phyloP scores from a whole-genome alignment of 2,329 filamentous ascomycete species.

The Fusarium poae region DNA sequence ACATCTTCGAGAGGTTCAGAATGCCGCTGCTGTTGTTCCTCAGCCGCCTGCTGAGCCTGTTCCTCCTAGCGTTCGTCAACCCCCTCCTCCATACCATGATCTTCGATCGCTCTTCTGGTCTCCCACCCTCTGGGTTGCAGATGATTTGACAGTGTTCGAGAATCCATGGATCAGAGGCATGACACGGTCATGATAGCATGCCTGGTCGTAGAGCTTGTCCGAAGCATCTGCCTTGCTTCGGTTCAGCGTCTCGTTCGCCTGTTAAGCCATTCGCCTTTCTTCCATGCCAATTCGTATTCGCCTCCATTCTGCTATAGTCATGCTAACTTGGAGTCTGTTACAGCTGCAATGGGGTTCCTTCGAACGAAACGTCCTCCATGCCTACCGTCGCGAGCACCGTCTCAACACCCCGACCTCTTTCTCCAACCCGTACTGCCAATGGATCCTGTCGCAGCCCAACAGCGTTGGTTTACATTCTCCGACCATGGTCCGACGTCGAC shows the following conservation, averaged over 20 bases:
- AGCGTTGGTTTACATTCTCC: conserved; percentile 79
- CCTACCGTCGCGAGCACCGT: conserved; percentile 80
- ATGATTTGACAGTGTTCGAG: background rate
- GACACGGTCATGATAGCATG: background rate
- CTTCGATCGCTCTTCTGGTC: conserved; percentile 3
- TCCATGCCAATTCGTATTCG: background rate
- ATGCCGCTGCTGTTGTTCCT: conserved; percentile 54
- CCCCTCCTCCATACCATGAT: conserved; percentile 26
- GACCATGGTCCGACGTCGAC: conserved; percentile 77
- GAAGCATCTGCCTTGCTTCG: background rate
- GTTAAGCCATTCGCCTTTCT: background rate
- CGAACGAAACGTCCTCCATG: conserved; percentile 75
- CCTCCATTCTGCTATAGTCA: background rate
- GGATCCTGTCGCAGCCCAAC: conserved; percentile 70
- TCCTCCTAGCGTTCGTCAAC: conserved; percentile 53
- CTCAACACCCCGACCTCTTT: conserved; percentile 79
- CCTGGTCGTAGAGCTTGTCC: background rate
- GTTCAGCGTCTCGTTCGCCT: background rate
- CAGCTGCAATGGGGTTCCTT: conserved; percentile 77
- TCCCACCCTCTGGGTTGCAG: background rate
- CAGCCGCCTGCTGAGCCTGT: conserved; percentile 49
- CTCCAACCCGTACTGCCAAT: conserved; percentile 71
- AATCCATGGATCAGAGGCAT: background rate
- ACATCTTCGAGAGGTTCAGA: conserved; percentile 60
- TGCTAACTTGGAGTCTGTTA: conserved; percentile 30